phyloP scores from a whole-genome alignment of 306 rosid species.

The Vigna reflexopilosa region DNA sequence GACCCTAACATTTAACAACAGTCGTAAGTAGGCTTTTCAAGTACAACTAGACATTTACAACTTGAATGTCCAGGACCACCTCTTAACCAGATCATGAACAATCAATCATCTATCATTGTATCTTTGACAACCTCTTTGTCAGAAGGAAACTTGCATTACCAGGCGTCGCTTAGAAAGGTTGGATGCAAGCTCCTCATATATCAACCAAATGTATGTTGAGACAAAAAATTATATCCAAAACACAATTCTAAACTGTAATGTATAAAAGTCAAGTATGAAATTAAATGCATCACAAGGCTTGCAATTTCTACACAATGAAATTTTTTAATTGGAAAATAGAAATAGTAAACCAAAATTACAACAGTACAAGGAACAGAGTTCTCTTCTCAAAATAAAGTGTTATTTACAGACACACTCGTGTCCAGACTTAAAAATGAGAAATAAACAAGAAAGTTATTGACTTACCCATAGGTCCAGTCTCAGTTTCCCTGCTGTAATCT shows the following conservation, averaged over 20 bases:
- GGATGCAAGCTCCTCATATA: conserved; percentile 26
- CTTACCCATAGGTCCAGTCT: conserved; percentile 96
- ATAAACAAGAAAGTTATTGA: conserved; percentile 35
- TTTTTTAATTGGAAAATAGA: background rate
- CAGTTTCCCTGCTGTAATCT: conserved; percentile 93
- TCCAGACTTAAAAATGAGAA: conserved; percentile 1
- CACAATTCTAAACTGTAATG: background rate
- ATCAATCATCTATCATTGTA: background rate
- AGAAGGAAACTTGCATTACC: conserved; percentile 10
- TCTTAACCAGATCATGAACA: conserved; percentile 28
- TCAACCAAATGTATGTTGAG: background rate
- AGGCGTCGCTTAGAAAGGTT: conserved; percentile 21
- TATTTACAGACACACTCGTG: conserved; percentile 17
- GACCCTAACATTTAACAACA: background rate
- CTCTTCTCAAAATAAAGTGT: conserved; percentile 15
- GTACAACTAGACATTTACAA: background rate
- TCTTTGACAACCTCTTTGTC: background rate
- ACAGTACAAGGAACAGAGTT: background rate
- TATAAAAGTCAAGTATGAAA: conserved; percentile 17
- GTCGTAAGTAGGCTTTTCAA: no score
- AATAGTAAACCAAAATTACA: conserved; percentile 17
- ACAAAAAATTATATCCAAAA: background rate
- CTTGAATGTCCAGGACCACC: conserved; percentile 18
- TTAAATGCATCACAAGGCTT: conserved; percentile 13
- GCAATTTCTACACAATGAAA: background rate